Evolutionary conservation across 2,329 filamentous ascomycete species (phyloP), one percentile per base, ranked within the genome.

Genomic region (Raffaelea ambrosiae): DNA sequence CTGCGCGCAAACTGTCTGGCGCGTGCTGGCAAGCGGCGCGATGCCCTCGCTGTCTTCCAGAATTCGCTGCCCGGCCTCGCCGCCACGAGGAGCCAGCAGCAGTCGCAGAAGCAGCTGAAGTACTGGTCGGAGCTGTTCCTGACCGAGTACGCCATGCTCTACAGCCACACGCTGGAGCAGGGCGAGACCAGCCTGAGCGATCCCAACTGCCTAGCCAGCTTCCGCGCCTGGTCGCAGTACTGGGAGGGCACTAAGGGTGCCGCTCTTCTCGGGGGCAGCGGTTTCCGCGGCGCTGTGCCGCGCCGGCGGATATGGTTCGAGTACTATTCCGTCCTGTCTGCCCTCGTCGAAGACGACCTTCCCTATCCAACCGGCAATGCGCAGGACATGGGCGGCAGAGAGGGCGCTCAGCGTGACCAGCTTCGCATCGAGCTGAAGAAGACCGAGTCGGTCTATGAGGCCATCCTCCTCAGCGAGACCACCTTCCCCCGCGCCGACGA

Each of bases 401-500:
- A 78, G 33, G 63, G 71, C 38, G 63, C 71, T 16, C 71, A 73
- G 31, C 78, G 77, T 45, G 70, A 69, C 39, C 82, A 84, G 57
- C 76, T 95, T 57, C 76, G 83, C 45, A 73, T 79, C 22, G 91
- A 97, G 66, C 65, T 96, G 46, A 87, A 88, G 61, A 79, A 77
- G 45, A 83, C 90, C 10, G 88, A 97, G 64, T 66, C 77, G 2
- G 77, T 83, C 9, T 97, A 94, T 61, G 89, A 96, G 63, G 74
- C 75, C 16, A 71, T 93, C 4, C 69, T 98, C 22, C 72, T 96
- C 4, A 77, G 76, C 48, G 88, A 94, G 61, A 86, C 86, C 0
- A 74, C 76, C 23, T 98, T 98, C 57, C 93, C 93, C 0, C 84
- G 81, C 56, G 90, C 93, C 1, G 84, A 86, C 39, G 81, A 93